phyloP scores from a whole-genome alignment of 2,329 filamentous ascomycete genomes.

The Myriosclerotinia scirpicola region DNA sequence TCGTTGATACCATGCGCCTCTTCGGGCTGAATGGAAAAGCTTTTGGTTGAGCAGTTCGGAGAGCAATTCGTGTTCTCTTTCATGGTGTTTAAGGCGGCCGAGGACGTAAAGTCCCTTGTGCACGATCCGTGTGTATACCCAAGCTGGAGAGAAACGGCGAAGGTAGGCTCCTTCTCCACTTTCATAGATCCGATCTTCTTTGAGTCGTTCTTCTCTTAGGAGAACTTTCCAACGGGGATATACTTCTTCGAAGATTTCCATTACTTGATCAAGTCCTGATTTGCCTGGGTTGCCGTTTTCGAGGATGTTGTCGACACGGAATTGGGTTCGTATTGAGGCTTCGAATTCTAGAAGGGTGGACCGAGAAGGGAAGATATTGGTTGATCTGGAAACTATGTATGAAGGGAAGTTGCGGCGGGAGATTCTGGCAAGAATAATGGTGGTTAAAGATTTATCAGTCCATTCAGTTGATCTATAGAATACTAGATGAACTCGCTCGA shows the following conservation, averaged over 20 bases:
- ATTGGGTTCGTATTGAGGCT: slow-evolving; percentile 77
- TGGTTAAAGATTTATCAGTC: slow-evolving; percentile 95
- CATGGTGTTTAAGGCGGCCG: slow-evolving; percentile 78
- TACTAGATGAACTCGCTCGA: slow-evolving; percentile 91
- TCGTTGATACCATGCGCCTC: slow-evolving; percentile 93
- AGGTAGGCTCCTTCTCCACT: slow-evolving; percentile 86
- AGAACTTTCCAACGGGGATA: slow-evolving; percentile 79
- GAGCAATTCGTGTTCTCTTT: slow-evolving; percentile 72
- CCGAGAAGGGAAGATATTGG: slow-evolving; percentile 82
- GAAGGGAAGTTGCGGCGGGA: slow-evolving; percentile 82
- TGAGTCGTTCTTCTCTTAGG: slow-evolving; percentile 70
- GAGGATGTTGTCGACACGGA: slow-evolving; percentile 75
- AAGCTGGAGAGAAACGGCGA: slow-evolving; percentile 83
- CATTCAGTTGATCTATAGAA: slow-evolving; percentile 96
- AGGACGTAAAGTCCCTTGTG: slow-evolving; percentile 82
- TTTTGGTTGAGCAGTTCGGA: slow-evolving; percentile 74
- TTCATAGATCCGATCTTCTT: slow-evolving; percentile 75
- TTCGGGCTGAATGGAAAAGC: slow-evolving; percentile 79
- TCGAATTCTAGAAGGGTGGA: slow-evolving; percentile 82
- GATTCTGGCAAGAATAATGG: slow-evolving; percentile 90
- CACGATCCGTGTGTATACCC: slow-evolving; percentile 89
- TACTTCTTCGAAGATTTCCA: slow-evolving; percentile 70
- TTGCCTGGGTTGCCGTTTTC: slow-evolving; percentile 72
- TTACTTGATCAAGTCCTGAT: slow-evolving; percentile 63
- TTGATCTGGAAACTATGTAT: slow-evolving; percentile 86